Conservation (phyloP, 768 basidiomycete genomes). For the Astraeus odoratus region DNA sequence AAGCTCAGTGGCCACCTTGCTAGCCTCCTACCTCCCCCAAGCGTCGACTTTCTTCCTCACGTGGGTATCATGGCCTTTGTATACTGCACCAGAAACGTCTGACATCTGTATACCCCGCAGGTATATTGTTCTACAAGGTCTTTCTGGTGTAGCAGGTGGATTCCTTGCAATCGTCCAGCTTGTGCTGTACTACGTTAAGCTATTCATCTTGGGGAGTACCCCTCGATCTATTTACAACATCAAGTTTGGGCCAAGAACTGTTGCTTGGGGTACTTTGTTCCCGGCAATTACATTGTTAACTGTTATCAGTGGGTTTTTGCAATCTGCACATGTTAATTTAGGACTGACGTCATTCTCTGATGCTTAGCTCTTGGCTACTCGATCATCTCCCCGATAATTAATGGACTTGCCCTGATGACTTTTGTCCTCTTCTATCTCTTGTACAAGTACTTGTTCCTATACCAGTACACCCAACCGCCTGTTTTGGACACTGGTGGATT, state of each 20-base stretch:
- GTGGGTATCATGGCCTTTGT: slow-evolving; percentile 29
- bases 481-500: slow-evolving; percentile 80
- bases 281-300: slow-evolving; percentile 67
- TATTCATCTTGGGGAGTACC: slow-evolving; percentile 82
- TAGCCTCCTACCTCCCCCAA: slow-evolving; percentile 74
- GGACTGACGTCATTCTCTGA: slow-evolving; percentile 2
- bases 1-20: slow-evolving; percentile 53
- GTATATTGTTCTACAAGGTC: slow-evolving; percentile 74
- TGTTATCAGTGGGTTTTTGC: slow-evolving; percentile 61
- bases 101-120: slow-evolving; percentile 25
- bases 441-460: slow-evolving; percentile 85
- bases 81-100: background rate
- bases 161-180: slow-evolving; percentile 75
- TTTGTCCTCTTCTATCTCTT: slow-evolving; percentile 81
- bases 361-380: slow-evolving; percentile 65
- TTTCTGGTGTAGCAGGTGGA: slow-evolving; percentile 71
- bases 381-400: slow-evolving; percentile 89
- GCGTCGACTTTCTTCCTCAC: slow-evolving; percentile 91
- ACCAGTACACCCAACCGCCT: slow-evolving; percentile 63
- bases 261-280: slow-evolving; percentile 74
- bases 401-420: slow-evolving; percentile 74
- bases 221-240: slow-evolving; percentile 80
- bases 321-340: background rate
- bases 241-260: slow-evolving; percentile 63
- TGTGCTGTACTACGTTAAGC: slow-evolving; percentile 83